Conservation (phyloP, 192 early-diverging fungal genomes). For the Paraglomus occultum region DNA sequence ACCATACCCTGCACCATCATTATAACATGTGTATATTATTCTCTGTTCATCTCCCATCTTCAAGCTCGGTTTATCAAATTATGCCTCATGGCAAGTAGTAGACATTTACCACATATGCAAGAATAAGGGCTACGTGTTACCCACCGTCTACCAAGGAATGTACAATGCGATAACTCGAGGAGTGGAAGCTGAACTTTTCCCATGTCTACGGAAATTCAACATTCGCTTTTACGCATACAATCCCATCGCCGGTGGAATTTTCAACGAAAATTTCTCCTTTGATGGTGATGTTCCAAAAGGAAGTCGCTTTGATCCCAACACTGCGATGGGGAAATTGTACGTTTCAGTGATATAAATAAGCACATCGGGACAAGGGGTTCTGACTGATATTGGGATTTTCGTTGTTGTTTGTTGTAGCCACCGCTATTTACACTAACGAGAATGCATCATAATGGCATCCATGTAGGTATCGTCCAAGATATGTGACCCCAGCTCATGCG, state of each 20-base stretch:
- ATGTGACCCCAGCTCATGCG: constrained; percentile 53
- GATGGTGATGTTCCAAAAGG: constrained; percentile 35
- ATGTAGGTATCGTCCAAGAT: constrained; percentile 42
- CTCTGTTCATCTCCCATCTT: too few species aligned
- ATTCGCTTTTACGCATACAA: constrained; percentile 70
- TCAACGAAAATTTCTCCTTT: constrained; percentile 31
- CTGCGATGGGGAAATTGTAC: constrained; percentile 37
- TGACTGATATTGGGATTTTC: not conserved
- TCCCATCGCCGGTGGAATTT: constrained; percentile 54
- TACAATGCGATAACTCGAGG: constrained; percentile 46
- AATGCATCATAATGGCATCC: too few species aligned
- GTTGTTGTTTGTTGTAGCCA: constrained; percentile 9
- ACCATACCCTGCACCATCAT: too few species aligned
- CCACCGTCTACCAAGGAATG: constrained; percentile 45
- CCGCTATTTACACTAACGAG: not conserved
- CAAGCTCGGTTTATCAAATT: constrained; percentile 45
- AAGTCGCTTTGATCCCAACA: constrained; percentile 39
- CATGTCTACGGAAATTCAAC: constrained; percentile 54
- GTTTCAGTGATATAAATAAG: constrained; percentile 12
- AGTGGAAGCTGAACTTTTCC: constrained; percentile 57
- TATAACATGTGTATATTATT: too few species aligned
- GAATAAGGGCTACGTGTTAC: constrained; percentile 40
- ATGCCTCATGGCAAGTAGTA: constrained; percentile 39
- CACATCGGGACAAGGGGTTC: not conserved
- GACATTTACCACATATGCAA: constrained; percentile 41